Evolutionary conservation across 108 stramenopile species (phyloP).

Genomic region (Nitzschia inconspicua): DNA sequence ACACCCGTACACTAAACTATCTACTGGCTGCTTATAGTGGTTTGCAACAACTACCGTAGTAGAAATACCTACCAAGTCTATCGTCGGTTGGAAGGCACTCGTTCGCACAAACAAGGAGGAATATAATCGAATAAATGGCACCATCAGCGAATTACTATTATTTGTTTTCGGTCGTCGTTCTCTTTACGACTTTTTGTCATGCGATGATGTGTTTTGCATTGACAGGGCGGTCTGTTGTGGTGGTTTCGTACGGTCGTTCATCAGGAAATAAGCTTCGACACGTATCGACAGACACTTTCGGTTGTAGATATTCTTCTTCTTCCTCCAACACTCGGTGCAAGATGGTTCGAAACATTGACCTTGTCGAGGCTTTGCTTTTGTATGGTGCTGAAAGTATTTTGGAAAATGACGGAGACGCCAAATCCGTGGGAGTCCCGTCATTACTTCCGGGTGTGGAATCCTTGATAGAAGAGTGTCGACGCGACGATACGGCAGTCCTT

Average conservation of each 20-base stretch:
- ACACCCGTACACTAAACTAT: too few species aligned
- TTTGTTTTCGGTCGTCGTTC: neutral
- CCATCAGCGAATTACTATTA: too few species aligned
- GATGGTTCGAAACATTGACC: constrained; percentile 82
- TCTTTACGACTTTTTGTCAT: neutral
- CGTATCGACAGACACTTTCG: neutral
- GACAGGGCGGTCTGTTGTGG: too few species aligned
- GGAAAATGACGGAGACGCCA: constrained; percentile 10
- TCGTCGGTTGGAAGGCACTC: too few species aligned
- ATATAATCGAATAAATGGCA: too few species aligned
- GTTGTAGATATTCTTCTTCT: neutral
- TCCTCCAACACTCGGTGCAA: neutral
- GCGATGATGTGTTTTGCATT: neutral
- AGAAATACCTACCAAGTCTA: too few species aligned
- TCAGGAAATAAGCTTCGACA: neutral
- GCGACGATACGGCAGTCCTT: constrained; percentile 59
- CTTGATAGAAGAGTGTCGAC: constrained; percentile 63
- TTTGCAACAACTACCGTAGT: too few species aligned
- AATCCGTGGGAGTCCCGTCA: neutral
- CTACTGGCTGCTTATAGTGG: too few species aligned
- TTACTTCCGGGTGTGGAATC: constrained; percentile 44
- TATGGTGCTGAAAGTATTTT: constrained; percentile 51
- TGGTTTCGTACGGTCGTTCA: too few species aligned
- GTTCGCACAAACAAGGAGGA: too few species aligned
- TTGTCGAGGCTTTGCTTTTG: constrained; percentile 70